Percentiles rank a stretch among this genome's conserved stretches.
phyloP scores from a whole-genome alignment of 257 asterid species.

The Primulina huaijiensis region DNA sequence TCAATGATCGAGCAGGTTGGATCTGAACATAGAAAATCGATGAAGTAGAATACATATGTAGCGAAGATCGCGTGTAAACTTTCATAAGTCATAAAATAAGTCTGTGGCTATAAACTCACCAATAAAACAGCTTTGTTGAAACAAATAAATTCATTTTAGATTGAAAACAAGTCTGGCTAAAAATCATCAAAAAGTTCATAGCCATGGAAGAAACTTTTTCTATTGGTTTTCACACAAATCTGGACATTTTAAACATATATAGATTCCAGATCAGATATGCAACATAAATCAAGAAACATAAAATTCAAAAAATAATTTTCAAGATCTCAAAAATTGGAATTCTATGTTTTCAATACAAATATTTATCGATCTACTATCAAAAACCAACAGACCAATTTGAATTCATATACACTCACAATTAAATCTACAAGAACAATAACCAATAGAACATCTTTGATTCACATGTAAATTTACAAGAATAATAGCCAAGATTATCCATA shows the following conservation, averaged over 20 bases:
- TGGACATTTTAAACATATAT: background rate
- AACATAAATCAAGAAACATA: background rate
- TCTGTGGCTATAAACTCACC: background rate
- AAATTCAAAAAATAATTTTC: too few relatives aligned
- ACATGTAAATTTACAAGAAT: too few relatives aligned
- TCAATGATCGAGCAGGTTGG: background rate
- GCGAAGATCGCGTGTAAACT: background rate
- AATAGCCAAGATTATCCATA: too few relatives aligned
- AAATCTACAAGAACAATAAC: background rate
- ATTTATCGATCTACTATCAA: background rate
- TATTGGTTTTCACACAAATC: background rate
- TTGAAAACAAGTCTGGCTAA: background rate
- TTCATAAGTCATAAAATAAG: background rate
- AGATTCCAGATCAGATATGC: background rate
- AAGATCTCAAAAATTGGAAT: background rate
- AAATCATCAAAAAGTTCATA: background rate
- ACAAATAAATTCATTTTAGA: background rate
- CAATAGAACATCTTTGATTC: too few relatives aligned
- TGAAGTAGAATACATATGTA: too few relatives aligned
- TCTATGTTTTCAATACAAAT: background rate
- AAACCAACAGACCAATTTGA: background rate
- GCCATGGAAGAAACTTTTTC: background rate
- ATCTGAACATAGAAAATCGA: too few relatives aligned
- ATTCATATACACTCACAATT: background rate
- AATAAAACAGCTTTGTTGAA: background rate